These are phyloP conservation scores for Bigelowiella natans DNA, from an alignment of 78 protist genomes.

Conservation along the genomic window DNA sequence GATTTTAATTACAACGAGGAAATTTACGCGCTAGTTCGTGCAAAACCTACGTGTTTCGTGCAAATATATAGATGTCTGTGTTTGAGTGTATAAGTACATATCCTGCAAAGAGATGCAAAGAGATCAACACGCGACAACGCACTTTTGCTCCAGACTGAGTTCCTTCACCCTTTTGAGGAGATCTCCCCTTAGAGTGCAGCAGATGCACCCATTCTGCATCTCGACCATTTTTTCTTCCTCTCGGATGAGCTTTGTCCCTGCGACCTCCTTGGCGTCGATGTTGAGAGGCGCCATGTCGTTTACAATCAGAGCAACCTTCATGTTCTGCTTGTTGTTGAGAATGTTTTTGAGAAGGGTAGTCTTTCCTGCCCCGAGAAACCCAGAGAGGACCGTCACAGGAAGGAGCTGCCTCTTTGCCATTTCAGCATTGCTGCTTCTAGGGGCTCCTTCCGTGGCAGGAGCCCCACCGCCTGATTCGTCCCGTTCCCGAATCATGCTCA, in stretches of 20 bases:
- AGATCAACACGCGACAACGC: not conserved
- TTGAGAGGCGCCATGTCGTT: slow-evolving; percentile 67
- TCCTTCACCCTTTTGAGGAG: not conserved
- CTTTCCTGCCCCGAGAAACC: slow-evolving; percentile 77
- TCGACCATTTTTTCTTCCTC: slow-evolving; percentile 35
- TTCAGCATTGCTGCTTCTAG: no score
- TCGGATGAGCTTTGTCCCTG: no score
- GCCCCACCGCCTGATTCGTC: no score
- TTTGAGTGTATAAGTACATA: not conserved
- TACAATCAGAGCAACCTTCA: slow-evolving; percentile 45
- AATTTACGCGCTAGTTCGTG: not conserved
- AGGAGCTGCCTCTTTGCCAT: no score
- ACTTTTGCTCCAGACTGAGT: not conserved
- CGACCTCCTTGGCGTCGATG: slow-evolving; percentile 67
- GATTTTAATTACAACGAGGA: not conserved
- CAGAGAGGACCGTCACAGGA: slow-evolving; percentile 76
- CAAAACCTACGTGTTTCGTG: not conserved
- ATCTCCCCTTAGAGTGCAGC: slow-evolving; percentile 33
- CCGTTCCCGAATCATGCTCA: no score
- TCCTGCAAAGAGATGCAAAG: not conserved
- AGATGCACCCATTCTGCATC: slow-evolving; percentile 84
- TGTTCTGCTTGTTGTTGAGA: slow-evolving; percentile 27
- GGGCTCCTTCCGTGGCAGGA: no score
- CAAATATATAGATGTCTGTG: not conserved
- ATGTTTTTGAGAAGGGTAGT: slow-evolving; percentile 49